Evolutionary conservation across 768 basidiomycete genomes (phyloP).

Genomic region (Lactifluus echinatus): DNA sequence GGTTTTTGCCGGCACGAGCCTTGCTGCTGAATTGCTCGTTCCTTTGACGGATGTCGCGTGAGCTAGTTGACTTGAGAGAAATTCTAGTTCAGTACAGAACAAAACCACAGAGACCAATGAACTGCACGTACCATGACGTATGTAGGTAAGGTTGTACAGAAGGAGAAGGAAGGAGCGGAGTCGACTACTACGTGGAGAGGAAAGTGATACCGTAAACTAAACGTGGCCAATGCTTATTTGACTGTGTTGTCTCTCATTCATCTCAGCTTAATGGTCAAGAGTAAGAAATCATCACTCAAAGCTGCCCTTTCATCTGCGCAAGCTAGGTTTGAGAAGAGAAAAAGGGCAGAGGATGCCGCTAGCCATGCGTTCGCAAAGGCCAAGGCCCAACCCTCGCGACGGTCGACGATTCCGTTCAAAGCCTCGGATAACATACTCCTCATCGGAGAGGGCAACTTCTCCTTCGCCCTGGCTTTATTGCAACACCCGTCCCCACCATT

Average conservation of each 20-base stretch:
- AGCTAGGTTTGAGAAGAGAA: slow-evolving; percentile 50
- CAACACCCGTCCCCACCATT: slow-evolving; percentile 37
- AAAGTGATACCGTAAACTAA: slow-evolving; percentile 4
- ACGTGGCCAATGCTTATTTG: slow-evolving; percentile 12
- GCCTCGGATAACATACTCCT: slow-evolving; percentile 62
- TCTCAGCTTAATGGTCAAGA: slow-evolving; percentile 6
- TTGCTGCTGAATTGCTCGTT: slow-evolving; percentile 75
- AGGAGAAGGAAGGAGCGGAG: not conserved
- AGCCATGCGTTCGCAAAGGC: slow-evolving; percentile 41
- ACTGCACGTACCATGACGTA: not conserved
- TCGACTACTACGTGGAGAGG: not conserved
- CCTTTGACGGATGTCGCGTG: slow-evolving; percentile 74
- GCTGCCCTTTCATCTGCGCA: slow-evolving; percentile 64
- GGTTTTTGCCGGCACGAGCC: slow-evolving; percentile 67
- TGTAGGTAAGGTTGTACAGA: slow-evolving; percentile 1
- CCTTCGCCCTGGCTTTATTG: slow-evolving; percentile 73
- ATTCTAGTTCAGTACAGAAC: not conserved
- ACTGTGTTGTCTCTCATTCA: slow-evolving; percentile 7
- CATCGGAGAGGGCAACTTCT: slow-evolving; percentile 94
- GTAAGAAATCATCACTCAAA: slow-evolving; percentile 43
- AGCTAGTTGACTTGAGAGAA: slow-evolving; percentile 34
- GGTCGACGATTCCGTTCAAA: slow-evolving; percentile 55
- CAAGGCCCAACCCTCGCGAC: slow-evolving; percentile 27
- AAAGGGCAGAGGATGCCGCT: slow-evolving; percentile 39
- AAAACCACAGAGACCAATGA: not conserved